phyloP scores from a whole-genome alignment of 176 grass and related monocot species.

The Musa schizocarpa region DNA sequence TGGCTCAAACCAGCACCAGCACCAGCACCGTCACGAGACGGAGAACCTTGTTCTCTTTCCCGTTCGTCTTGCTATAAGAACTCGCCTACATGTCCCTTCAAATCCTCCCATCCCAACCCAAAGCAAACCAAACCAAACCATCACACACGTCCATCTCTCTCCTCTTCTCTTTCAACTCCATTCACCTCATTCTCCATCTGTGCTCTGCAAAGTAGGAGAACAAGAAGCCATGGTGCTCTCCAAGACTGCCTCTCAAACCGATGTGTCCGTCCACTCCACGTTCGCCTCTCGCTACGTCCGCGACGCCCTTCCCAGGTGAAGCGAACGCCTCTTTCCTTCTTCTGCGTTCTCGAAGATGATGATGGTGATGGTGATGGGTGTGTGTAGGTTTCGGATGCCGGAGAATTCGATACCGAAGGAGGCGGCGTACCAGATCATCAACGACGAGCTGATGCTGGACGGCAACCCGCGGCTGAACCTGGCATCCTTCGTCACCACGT shows the following conservation, averaged over 20 bases:
- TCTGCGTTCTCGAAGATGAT: not conserved
- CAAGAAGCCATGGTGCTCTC: conserved; percentile 42
- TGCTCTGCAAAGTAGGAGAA: not conserved
- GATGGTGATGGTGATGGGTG: not conserved
- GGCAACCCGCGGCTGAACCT: conserved; percentile 95
- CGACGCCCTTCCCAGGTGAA: conserved; percentile 61
- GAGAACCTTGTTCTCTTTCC: too few species aligned
- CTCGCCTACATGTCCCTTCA: not conserved
- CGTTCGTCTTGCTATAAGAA: not conserved
- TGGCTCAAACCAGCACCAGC: too few species aligned
- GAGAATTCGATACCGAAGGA: conserved; percentile 93
- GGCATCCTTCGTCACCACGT: conserved; percentile 90
- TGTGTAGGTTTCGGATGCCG: conserved; percentile 67
- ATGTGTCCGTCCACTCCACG: conserved; percentile 82
- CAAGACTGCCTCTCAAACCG: conserved; percentile 49
- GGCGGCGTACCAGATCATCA: conserved; percentile 99
- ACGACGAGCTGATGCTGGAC: conserved; percentile 98
- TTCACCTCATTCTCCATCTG: too few species aligned
- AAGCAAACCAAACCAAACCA: not conserved
- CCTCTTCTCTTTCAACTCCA: too few species aligned
- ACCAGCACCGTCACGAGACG: not conserved
- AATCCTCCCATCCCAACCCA: not conserved
- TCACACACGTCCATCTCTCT: too few species aligned
- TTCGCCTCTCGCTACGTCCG: conserved; percentile 96
- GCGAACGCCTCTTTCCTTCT: not conserved